phyloP scores from a whole-genome alignment of 768 basidiomycete genomes.

The Boletus pseudopeckii region DNA sequence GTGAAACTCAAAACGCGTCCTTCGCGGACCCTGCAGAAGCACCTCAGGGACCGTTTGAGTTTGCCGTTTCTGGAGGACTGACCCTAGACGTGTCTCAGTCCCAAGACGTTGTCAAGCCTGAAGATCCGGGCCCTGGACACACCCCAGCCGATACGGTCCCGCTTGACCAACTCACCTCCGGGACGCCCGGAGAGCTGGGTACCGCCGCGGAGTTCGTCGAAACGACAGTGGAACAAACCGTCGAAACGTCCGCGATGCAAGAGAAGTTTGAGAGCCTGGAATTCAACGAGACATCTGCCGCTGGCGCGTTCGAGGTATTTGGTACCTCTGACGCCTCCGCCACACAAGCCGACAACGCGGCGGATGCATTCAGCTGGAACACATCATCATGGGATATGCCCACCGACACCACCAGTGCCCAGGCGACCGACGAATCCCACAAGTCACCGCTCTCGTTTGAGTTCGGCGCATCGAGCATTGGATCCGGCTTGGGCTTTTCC shows the following conservation, averaged over 20 bases:
- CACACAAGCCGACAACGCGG: not conserved
- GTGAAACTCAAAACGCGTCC: slow-evolving; percentile 9
- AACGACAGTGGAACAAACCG: not conserved
- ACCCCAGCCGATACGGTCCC: slow-evolving; percentile 31
- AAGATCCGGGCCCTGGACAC: slow-evolving; percentile 9
- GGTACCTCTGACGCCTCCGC: not conserved
- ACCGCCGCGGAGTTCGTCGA: slow-evolving; percentile 1
- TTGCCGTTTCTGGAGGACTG: not conserved
- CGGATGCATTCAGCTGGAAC: not conserved
- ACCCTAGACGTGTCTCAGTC: slow-evolving; percentile 13
- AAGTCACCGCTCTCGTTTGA: slow-evolving; percentile 3
- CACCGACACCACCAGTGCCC: not conserved
- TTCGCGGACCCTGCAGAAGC: not conserved
- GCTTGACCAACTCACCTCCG: slow-evolving; percentile 15
- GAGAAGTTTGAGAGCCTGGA: slow-evolving; percentile 4
- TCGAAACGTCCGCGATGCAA: slow-evolving; percentile 8
- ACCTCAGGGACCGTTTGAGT: not conserved
- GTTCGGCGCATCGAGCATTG: not conserved
- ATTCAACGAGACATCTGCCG: not conserved
- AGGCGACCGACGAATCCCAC: not conserved
- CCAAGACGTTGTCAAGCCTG: not conserved
- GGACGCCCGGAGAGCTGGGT: not conserved
- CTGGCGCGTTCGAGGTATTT: not conserved
- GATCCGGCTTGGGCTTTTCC: not conserved
- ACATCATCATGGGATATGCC: not conserved